These are phyloP conservation scores for Irineochytrium annulatum DNA, from an alignment of 192 early-diverging fungal genomes.

Conservation along the genomic window DNA sequence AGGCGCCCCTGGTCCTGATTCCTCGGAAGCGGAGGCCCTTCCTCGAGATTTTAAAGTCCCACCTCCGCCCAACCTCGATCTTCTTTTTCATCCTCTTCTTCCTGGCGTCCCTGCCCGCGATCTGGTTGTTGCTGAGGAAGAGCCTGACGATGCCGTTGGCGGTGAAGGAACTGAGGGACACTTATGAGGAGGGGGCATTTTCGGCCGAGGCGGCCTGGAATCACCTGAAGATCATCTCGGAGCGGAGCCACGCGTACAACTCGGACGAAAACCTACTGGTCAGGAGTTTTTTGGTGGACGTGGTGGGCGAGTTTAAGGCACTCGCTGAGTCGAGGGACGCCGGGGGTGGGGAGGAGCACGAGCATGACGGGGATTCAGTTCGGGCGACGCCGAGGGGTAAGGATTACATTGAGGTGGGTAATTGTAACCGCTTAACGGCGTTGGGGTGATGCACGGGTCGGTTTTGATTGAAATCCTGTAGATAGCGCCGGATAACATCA, in stretches of 20 bases:
- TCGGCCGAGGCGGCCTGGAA: conserved; percentile 18
- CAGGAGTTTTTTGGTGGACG: not conserved
- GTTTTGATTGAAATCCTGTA: not conserved
- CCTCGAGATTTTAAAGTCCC: not conserved
- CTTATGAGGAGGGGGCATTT: not conserved
- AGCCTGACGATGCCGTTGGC: not conserved
- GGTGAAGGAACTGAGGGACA: conserved; percentile 1
- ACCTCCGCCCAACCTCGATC: not conserved
- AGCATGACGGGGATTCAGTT: too few relatives aligned
- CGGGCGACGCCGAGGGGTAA: too few relatives aligned
- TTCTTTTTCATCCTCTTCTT: not conserved
- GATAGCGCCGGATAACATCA: conserved; percentile 11
- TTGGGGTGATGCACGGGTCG: not conserved
- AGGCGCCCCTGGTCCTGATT: not conserved
- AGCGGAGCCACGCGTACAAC: conserved; percentile 9
- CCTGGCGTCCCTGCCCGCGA: not conserved
- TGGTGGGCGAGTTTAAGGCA: not conserved
- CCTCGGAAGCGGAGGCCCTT: not conserved
- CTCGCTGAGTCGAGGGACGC: conserved; percentile 1
- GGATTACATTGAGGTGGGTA: not conserved
- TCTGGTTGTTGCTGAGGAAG: not conserved
- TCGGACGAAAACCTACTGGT: conserved; percentile 14
- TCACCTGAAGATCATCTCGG: conserved; percentile 12
- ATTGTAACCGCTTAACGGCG: too few relatives aligned
- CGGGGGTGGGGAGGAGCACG: too few relatives aligned